Conservation (phyloP, 2,329 filamentous ascomycete species). For the Grosmannia huntii region DNA sequence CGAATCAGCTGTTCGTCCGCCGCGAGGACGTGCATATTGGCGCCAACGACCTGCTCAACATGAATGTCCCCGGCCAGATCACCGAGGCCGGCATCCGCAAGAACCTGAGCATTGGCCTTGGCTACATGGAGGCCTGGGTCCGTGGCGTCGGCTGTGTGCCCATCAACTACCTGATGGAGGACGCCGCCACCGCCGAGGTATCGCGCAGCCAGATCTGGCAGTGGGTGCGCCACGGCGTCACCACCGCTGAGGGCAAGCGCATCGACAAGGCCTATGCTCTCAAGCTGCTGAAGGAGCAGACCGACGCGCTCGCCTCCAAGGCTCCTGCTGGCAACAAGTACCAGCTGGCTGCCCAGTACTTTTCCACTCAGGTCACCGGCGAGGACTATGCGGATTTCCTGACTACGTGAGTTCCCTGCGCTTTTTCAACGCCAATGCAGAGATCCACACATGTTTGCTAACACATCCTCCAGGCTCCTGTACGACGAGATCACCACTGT, state of each 20-base stretch:
- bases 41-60: conserved; percentile 87
- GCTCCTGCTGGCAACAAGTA: conserved; percentile 84
- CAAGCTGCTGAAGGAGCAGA: conserved; percentile 74
- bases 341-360: conserved; percentile 83
- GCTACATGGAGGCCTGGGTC: conserved; percentile 98
- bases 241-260: conserved; percentile 76
- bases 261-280: conserved; percentile 89
- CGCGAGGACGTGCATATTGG: conserved; percentile 81
- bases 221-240: conserved; percentile 66
- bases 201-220: conserved; percentile 94
- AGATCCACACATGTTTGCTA: conserved; percentile 1
- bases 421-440: background rate
- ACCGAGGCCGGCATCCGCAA: conserved; percentile 93
- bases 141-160: conserved; percentile 90
- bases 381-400: conserved; percentile 97
- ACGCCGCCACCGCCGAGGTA: conserved; percentile 93
- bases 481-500: conserved; percentile 80
- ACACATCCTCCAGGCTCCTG: conserved; percentile 45
- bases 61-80: conserved; percentile 87
- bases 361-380: conserved; percentile 82
- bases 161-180: conserved; percentile 51
- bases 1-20: conserved; percentile 87
- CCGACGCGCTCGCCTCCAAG: conserved; percentile 59
- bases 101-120: conserved; percentile 92
- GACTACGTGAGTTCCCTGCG: conserved; percentile 50